A percentile compares a stretch with the other conserved stretches of the same genome.
These are phyloP conservation scores for Solanum virginianum DNA, from an alignment of 257 asterid species.

Conservation along the genomic window DNA sequence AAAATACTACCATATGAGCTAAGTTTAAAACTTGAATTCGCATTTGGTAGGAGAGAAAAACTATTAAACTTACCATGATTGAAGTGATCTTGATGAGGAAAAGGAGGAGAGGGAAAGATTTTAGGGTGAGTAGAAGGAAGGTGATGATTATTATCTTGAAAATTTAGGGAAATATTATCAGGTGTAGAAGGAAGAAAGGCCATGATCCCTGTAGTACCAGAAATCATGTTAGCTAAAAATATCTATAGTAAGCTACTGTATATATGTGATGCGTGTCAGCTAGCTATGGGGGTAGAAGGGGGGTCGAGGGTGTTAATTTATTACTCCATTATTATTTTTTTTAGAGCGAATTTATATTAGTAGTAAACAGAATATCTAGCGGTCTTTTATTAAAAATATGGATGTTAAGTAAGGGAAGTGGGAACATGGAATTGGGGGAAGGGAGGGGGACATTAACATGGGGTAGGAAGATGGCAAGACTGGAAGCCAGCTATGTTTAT, in stretches of 20 bases:
- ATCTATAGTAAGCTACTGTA: not conserved
- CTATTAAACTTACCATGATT: slow-evolving; percentile 16
- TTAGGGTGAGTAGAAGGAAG: slow-evolving; percentile 13
- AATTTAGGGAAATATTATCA: slow-evolving; percentile 11
- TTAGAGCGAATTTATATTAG: not conserved
- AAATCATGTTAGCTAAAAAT: slow-evolving; percentile 4
- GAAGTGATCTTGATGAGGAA: slow-evolving; percentile 35
- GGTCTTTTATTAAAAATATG: not conserved
- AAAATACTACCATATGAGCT: not conserved
- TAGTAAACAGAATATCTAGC: not conserved
- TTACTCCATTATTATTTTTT: too few relatives aligned
- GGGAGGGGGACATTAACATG: slow-evolving; percentile 28
- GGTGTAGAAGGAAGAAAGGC: slow-evolving; percentile 30
- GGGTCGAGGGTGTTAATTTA: not conserved
- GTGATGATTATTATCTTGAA: slow-evolving; percentile 15
- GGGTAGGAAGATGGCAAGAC: slow-evolving; percentile 40
- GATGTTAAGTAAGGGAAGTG: not conserved
- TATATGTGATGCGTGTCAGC: not conserved
- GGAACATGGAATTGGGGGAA: slow-evolving; percentile 23
- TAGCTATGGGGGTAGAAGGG: not conserved
- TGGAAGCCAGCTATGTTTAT: slow-evolving; percentile 67
- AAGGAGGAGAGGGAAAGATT: slow-evolving; percentile 15
- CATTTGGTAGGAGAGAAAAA: not conserved
- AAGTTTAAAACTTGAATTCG: not conserved
- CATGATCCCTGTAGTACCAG: slow-evolving; percentile 13